Base-by-base conservation (phyloP, 768 basidiomycete genomes). In the Cystoderma amianthinum region DNA sequence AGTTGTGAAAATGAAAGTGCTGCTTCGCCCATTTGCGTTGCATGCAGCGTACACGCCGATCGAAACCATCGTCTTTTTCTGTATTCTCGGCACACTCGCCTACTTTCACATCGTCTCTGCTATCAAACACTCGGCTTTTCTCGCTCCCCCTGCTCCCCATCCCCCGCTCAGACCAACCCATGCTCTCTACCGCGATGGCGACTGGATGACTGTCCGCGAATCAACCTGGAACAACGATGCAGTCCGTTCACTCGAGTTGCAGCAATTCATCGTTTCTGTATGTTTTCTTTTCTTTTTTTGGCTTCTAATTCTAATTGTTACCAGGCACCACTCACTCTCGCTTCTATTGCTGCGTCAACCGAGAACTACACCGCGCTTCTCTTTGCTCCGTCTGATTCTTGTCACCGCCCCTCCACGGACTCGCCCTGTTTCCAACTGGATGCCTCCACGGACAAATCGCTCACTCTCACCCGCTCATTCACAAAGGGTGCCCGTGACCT, bases 81-180 rank as follows among this genome's bases (percentile, higher is more conserved):
- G 82, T 60, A 79, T 93, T 54, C 60, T 94, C 45, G 85, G 87
- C 16, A 98, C 96, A 1, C 76, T 98, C 39, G 86, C 90, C 36
- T 98, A 98, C 62, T 96, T 98, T 60, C 92, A 95, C 55, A 74
- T 96, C 50, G 76, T 99, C 45, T 78, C 78, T 42, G 86, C 87
- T 39, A 86, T 98, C 56, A 93, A 94, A 53, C 82, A 92, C 53
- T 90, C 86, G 0, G 73, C 86, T 2, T 88, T 92, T 17, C 84
- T 92, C 62, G 75, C 92, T 41, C 78, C 79, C 1, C 69, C 83
- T 1, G 55, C 70, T 3, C 48, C 71, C 3, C 69, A 73, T 0
- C 58, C 72, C 1, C 54, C 67, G 0, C 65, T 82, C 18, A 66
- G 72, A 2, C 70, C 88, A 0, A 63, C 80, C 2, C 69, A 83